These are phyloP conservation scores for Neospermospora avenae DNA, from an alignment of 2,329 filamentous ascomycete species.

Conservation along the genomic window DNA sequence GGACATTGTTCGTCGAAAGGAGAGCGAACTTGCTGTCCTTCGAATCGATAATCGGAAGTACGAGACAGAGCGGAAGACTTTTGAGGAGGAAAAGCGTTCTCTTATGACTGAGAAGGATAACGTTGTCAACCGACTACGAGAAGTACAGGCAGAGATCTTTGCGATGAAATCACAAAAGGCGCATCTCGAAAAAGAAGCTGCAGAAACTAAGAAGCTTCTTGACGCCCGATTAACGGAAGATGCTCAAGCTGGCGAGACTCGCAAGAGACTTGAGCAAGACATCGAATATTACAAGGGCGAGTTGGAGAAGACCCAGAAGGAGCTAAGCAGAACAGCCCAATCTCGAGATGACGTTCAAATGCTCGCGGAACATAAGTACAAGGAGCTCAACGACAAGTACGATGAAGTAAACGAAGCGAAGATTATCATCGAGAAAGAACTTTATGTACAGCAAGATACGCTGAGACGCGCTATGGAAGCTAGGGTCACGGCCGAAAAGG, in stretches of 20 bases:
- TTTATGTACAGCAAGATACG: constrained; percentile 92
- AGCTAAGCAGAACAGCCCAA: constrained; percentile 86
- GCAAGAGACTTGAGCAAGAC: constrained; percentile 80
- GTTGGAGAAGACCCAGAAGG: constrained; percentile 79
- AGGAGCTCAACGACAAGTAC: constrained; percentile 78
- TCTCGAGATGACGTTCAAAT: constrained; percentile 92
- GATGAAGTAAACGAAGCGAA: constrained; percentile 88
- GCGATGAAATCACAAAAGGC: constrained; percentile 80
- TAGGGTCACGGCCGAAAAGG: constrained; percentile 73
- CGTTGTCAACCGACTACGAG: constrained; percentile 70
- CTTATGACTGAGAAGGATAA: constrained; percentile 76
- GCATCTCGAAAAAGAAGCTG: constrained; percentile 83
- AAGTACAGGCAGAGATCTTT: constrained; percentile 83
- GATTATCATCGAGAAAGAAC: constrained; percentile 95
- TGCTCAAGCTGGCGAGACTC: constrained; percentile 75
- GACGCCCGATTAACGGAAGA: constrained; percentile 89
- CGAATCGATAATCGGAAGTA: constrained; percentile 81
- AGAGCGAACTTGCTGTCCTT: constrained; percentile 84
- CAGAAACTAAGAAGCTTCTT: constrained; percentile 81
- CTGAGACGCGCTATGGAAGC: constrained; percentile 82
- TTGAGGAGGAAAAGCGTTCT: constrained; percentile 74
- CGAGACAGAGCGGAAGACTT: constrained; percentile 72
- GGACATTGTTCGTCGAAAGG: constrained; percentile 87
- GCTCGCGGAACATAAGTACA: constrained; percentile 83
- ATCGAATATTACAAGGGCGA: constrained; percentile 83